Evolutionary conservation across 352 stramenopile genomes (phyloP), one percentile per base, ranked within the genome.

Genomic region (Phytophthora hibernalis): DNA sequence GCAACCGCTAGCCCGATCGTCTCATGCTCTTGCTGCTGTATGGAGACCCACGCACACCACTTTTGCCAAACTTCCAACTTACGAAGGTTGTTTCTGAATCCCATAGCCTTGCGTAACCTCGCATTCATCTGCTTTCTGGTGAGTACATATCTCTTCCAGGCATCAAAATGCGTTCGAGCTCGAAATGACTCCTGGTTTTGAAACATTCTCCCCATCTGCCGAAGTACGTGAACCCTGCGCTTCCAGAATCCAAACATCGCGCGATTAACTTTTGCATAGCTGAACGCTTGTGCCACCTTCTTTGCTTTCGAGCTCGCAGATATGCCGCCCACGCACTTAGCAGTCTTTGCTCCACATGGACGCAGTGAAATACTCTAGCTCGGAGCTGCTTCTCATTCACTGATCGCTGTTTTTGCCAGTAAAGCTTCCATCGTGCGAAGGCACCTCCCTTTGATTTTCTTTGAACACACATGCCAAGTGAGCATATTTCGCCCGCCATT

Each of bases 161-260:
- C 65, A 3, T 55, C 45, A 50, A 89, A 87, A 40, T 89, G 78
- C 8, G n/a, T 74, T 44, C 78, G 68, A 0, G 76, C 47, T 20
- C 63, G 59, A 22, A 75, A 80, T 1, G 53, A 44, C 30, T 77
- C 70, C 49, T 88, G 78, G 30, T 67, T 76, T 6, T 47, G 42
- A 26, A 86, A 64, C 49, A 84, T 68, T 3, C 67, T 70, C 5
- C 65, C 70, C 68, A 88, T 71, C 18, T 68, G 73, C 3, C 52
- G 67, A 2, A 89, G 26, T 10, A 87, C 45, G 47, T 69, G 62
- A 42, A 56, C 44, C 44, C 54, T 62, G 6, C 20, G 56, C 20
- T 52, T 79, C 78, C 78, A 86, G 1, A 44, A 51, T 0, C 5
- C 13, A 20, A 79, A 77, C 5, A 16, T 35, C 13, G 15, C 5